Base-by-base conservation (phyloP, 805 yeast species). In the Kockiozyma suomiensis region DNA sequence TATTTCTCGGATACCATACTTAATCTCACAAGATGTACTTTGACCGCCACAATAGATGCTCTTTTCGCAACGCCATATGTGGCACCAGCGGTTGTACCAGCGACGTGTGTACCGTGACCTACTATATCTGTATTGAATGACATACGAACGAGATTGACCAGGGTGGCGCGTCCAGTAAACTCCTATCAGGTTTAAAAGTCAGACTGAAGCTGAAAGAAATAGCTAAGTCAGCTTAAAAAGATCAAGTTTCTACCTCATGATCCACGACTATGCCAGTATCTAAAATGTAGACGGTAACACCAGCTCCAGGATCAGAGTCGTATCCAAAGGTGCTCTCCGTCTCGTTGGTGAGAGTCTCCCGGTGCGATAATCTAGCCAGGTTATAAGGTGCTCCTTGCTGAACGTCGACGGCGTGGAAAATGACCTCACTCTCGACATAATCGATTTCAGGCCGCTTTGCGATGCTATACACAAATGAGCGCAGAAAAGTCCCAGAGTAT, bases 41-140 rank as follows among this genome's bases (percentile, higher is more conserved):
- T 89, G 61, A 90, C 88, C 32, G 96, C 96, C 68, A 87, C 90
- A 56, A 90, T 74, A 21, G 85, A 79, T 8, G 92, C 94, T 54
- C 82, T 79, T 75, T 90, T 90, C 58, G 96, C 92, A 56, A 90
- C 89, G 77, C 97, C 97, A 66, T 86, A 89, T 54, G 83, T 78
- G 62, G 79, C 79, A 23, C 94, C 87, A 52, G 86, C 97, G 69
- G 92, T 89, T 37, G 96, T 90, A 76, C 97, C 97, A n/a, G 97
- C 96, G 78, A 96, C 90, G 72, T 91, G 97, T 48, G 97, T 90
- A 70, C 97, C 97, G 75, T 91, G 97, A 53, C 97, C 97, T 69
- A 88, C 87, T 54, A 90, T 93, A 25, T 92, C 97, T 66, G 28
- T 40, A 23, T 50, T 17, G 2, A 62, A 55, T n/a, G 63, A 59